A percentile compares a stretch with the other conserved stretches of the same genome.
These are phyloP conservation scores for Fusarium sp. DNA, from an alignment of 2,329 filamentous ascomycete species.

Conservation along the genomic window DNA sequence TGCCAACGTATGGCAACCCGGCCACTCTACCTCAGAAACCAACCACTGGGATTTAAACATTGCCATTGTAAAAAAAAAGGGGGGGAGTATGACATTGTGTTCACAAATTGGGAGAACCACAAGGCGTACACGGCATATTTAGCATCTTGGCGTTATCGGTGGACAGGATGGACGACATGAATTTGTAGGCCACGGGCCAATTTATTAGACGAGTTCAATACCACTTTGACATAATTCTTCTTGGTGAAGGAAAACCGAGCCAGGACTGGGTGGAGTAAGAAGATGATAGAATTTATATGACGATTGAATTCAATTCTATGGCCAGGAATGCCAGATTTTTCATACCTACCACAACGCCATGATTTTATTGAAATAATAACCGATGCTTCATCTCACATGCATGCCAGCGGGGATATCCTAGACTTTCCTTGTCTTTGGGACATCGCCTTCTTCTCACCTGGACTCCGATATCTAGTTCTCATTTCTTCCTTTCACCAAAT, in stretches of 20 bases:
- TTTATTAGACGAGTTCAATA: slow-evolving; percentile 50
- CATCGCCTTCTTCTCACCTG: slow-evolving; percentile 41
- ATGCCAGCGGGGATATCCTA: slow-evolving; percentile 43
- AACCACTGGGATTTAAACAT: slow-evolving; percentile 60
- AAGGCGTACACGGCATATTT: slow-evolving; percentile 54
- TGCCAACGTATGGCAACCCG: slow-evolving; percentile 70
- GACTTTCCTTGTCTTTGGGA: slow-evolving; percentile 39
- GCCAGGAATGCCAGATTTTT: slow-evolving; percentile 50
- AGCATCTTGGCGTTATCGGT: slow-evolving; percentile 57
- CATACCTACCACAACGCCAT: slow-evolving; percentile 56
- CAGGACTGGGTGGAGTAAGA: slow-evolving; percentile 2
- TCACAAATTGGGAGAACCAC: slow-evolving; percentile 44
- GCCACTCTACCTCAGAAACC: slow-evolving; percentile 71
- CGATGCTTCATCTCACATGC: slow-evolving; percentile 48
- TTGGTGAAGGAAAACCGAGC: slow-evolving; percentile 11
- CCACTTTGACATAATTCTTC: slow-evolving; percentile 44
- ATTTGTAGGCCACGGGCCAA: slow-evolving; percentile 47
- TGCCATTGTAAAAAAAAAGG: slow-evolving; percentile 24
- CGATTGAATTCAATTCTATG: slow-evolving; percentile 53
- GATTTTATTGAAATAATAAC: slow-evolving; percentile 53
- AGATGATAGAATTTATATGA: slow-evolving; percentile 44
- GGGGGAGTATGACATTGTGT: slow-evolving; percentile 49
- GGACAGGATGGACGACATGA: slow-evolving; percentile 52
- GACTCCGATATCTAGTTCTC: slow-evolving; percentile 36
- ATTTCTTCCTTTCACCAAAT: slow-evolving; percentile 23